A percentile compares a stretch with the other conserved stretches of the same genome.
phyloP scores from a whole-genome alignment of 2,329 filamentous ascomycete genomes.

The Elsinoe batatas region DNA sequence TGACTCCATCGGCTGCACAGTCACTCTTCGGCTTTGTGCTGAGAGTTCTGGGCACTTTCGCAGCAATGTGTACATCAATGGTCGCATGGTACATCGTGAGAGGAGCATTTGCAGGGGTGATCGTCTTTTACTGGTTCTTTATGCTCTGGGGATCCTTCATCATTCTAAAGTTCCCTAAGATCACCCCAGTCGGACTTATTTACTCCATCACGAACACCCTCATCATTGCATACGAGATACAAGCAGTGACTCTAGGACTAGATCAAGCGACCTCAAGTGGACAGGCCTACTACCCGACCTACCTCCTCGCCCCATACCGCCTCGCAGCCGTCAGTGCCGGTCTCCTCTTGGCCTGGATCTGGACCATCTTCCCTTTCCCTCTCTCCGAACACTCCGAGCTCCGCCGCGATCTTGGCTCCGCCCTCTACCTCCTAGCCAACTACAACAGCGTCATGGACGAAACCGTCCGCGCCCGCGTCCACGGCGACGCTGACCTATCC shows the following conservation, averaged over 20 bases:
- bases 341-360: conserved; percentile 62
- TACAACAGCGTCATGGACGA: conserved; percentile 64
- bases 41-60: conserved; percentile 52
- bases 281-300: conserved; percentile 60
- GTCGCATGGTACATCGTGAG: conserved; percentile 66
- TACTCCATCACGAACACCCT: conserved; percentile 47
- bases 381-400: conserved; percentile 62
- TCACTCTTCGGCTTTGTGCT: conserved; percentile 61
- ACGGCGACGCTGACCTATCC: conserved; percentile 45
- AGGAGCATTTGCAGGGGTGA: conserved; percentile 50
- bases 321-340: conserved; percentile 58
- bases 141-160: conserved; percentile 56
- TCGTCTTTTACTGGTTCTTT: conserved; percentile 61
- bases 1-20: conserved; percentile 59
- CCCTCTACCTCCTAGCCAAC: conserved; percentile 63
- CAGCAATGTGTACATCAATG: conserved; percentile 54
- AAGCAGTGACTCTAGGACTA: conserved; percentile 57
- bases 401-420: conserved; percentile 56
- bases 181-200: conserved; percentile 54
- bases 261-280: conserved; percentile 47
- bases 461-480: conserved; percentile 52
- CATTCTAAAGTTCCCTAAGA: conserved; percentile 55
- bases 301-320: conserved; percentile 60
- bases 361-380: conserved; percentile 67
- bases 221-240: conserved; percentile 56